Percentiles rank a stretch among this genome's conserved stretches.
Conservation (phyloP, 441 rosid species). For the Bruguiera hainesii region DNA sequence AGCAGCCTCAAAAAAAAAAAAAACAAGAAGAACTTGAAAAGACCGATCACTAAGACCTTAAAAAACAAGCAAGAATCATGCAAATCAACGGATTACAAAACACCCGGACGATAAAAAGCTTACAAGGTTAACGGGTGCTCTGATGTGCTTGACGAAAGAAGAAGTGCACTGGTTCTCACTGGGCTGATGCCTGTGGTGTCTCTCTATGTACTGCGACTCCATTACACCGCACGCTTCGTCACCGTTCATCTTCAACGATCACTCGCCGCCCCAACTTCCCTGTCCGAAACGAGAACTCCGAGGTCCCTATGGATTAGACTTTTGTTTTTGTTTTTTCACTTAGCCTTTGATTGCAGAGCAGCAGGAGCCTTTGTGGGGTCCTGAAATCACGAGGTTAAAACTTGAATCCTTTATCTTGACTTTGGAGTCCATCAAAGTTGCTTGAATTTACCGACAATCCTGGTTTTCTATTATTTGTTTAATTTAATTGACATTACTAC, state of each 20-base stretch:
- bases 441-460: constrained; percentile 44
- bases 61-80: background rate
- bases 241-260: constrained; percentile 35
- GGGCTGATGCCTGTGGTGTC: constrained; percentile 58
- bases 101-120: background rate
- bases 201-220: constrained; percentile 61
- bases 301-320: constrained; percentile 7
- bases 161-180: constrained; percentile 71
- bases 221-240: constrained; percentile 33
- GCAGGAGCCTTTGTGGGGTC: background rate
- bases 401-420: constrained; percentile 10
- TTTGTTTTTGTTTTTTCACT: background rate
- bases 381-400: no score
- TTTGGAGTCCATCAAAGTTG: constrained; percentile 27
- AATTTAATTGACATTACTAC: no score
- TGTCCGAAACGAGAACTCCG: no score
- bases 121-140: constrained; percentile 81
- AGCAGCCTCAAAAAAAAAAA: no score
- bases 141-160: constrained; percentile 73
- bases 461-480: constrained; percentile 7
- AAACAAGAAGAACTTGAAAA: background rate
- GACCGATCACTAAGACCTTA: background rate
- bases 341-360: background rate
- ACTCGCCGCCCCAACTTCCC: background rate
- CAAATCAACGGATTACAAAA: background rate